Percentiles rank a stretch among this genome's conserved stretches.
Conservation (phyloP, 2,329 filamentous ascomycete species). For the Fonsecaea pedrosoi region DNA sequence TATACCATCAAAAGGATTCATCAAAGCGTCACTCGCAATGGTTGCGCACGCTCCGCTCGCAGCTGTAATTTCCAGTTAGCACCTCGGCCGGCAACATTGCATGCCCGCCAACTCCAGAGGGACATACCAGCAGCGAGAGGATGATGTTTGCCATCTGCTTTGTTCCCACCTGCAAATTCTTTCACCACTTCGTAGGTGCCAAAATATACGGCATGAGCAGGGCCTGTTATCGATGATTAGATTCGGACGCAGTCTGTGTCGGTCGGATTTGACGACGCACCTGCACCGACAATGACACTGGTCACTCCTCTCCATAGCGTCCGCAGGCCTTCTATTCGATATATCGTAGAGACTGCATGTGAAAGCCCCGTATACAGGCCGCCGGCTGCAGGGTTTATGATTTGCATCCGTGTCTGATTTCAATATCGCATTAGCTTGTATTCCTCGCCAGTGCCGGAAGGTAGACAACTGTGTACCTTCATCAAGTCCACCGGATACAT, state of each 20-base stretch:
- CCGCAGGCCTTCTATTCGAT: conserved; percentile 83
- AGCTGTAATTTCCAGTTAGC: conserved; percentile 63
- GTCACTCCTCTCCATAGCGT: conserved; percentile 96
- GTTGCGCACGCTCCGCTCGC: conserved; percentile 93
- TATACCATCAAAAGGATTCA: conserved; percentile 98
- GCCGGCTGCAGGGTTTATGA: conserved; percentile 81
- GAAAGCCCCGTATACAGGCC: conserved; percentile 88
- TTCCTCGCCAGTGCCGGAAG: conserved; percentile 32
- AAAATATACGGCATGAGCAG: conserved; percentile 97
- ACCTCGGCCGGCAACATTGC: conserved; percentile 23
- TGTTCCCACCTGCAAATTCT: conserved; percentile 92
- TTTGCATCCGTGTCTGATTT: conserved; percentile 91
- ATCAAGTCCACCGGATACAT: conserved; percentile 99
- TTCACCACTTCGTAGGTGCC: conserved; percentile 98
- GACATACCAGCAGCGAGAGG: conserved; percentile 84
- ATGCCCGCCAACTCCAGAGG: background rate
- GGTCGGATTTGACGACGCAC: conserved; percentile 57
- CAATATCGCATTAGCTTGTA: conserved; percentile 19
- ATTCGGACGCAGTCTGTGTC: conserved; percentile 21
- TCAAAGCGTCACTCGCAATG: conserved; percentile 95
- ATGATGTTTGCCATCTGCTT: conserved; percentile 80
- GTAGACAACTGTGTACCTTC: conserved; percentile 69
- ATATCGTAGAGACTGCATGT: conserved; percentile 91
- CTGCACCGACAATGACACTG: conserved; percentile 93
- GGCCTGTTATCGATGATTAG: conserved; percentile 64